Evolutionary conservation across 345 rosid species (phyloP), one percentile per base, ranked within the genome.

Genomic region (Eucalyptus leucophloia): DNA sequence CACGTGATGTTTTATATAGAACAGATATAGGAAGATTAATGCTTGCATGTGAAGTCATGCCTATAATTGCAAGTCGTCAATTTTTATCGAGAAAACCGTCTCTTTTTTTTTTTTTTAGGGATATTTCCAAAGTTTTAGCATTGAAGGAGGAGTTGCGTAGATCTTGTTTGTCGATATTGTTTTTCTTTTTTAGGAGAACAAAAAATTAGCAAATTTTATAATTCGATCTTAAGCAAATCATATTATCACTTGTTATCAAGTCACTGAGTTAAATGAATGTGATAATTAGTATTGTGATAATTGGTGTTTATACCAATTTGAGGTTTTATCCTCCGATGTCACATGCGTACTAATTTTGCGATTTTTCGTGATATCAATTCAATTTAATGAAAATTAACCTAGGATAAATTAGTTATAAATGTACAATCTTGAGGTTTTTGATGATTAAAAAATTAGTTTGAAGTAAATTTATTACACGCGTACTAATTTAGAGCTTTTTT

Each of bases 201-300:
- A 37, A 34, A 69, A 5, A 3, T 4, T 69, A 34, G 45, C 3
- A 5, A 37, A 7, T 37, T 72, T 5, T 34, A 34, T 34, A 5
- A 5, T 34, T 34, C 1, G 0, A 3, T 10, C 8, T 34, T 34
- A 72, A 32, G 12, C 28, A 69, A 65, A 10, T 21, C 7, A 69
- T 34, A 18, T 42, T 72, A 23, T 7, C 58, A 4, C 58, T 53
- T 53, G 4, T 53, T 19, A 53, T 4, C 5, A 53, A 53, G 2
- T 53, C 26, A 0, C 1, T 4, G 0, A 53, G 4, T 53, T 53
- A 0, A 53, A 53, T 53, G 24, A 53, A 53, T 0, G 5, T 3
- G 24, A 53, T 21, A 19, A 0, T 19, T 19, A 2, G 4, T 53
- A n/a, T n/a, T 0, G 5, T 3, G 24, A 53, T 21, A 19, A 0